These are phyloP conservation scores for Aspergillus conjunctus DNA, from an alignment of 495 filamentous ascomycete genomes.

Conservation along the genomic window DNA sequence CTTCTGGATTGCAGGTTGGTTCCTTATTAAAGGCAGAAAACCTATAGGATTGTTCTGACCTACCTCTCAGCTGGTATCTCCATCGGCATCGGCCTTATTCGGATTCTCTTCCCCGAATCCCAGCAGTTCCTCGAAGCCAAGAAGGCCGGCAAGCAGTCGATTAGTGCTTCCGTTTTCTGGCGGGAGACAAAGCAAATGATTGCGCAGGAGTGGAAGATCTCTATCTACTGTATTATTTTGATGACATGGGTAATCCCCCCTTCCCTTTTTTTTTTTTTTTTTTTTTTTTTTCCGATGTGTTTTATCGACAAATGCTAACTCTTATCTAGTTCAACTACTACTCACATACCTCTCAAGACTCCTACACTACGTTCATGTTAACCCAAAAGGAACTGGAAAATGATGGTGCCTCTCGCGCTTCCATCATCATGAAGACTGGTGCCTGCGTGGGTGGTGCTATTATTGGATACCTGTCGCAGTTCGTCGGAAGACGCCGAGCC, in stretches of 20 bases:
- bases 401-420: conserved; percentile 61
- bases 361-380: conserved; percentile 75
- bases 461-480: conserved; percentile 71
- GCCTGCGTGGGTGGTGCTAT: conserved; percentile 74
- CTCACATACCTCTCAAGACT: conserved; percentile 71
- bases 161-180: conserved; percentile 58
- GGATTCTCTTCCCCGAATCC: conserved; percentile 69
- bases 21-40: neutral
- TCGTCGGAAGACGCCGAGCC: conserved; percentile 65
- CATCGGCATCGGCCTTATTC: conserved; percentile 62
- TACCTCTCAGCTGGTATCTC: conserved; percentile 54
- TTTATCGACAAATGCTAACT: neutral
- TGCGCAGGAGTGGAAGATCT: conserved; percentile 68
- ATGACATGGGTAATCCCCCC: conserved; percentile 60
- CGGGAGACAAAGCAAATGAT: conserved; percentile 63
- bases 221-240: conserved; percentile 67
- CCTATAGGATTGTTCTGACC: neutral
- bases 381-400: conserved; percentile 65
- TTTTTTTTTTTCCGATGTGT: neutral
- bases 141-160: conserved; percentile 49
- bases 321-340: conserved; percentile 54
- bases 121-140: conserved; percentile 69
- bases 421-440: conserved; percentile 72
- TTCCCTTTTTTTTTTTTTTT: neutral
- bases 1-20: conserved; percentile 57